Evolutionary conservation across 306 rosid species (phyloP), one percentile per base, ranked within the genome.

Genomic region (Cucumis cinereus): DNA sequence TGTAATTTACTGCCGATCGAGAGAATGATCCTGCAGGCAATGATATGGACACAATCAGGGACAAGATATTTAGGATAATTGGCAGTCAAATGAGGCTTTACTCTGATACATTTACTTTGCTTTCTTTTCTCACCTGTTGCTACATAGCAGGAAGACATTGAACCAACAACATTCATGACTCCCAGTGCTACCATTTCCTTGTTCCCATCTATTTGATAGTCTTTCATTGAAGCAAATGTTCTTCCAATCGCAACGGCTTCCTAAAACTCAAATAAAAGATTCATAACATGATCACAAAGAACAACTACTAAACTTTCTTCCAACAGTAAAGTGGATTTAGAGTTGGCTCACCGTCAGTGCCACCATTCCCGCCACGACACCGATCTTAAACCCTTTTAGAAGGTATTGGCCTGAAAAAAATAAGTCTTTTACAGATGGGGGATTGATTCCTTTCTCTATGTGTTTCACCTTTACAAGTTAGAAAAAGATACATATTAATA

Each of bases 131-230:
- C 84, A 94, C 99, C 97, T 41, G 99, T 94, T 50, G 99, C 84
- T 26, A 92, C 99, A 77, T 94, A 94, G 87, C 97, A 92, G 43
- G 99, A 94, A 81, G 97, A 89, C 95, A 92, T 85, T 1, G 99
- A 94, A 58, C 97, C 97, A 64, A 90, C 88, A 68, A 94, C 80
- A 69, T 94, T 94, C 99, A 94, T 94, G 56, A 91, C 77, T 81
- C 99, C 99, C 77, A 94, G 76, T 28, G 97, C 99, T 49, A 94
- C 86, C 99, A 94, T 94, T 92, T 94, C 97, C 83, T 85, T 94
- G 95, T 94, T 94, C 74, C 98, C 98, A 68, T 94, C 97, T 6
- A 94, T 59, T 85, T 90, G 94, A 80, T 94, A 94, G 84, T 91
- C 98, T 83, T 94, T 94, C 96, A 91, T 87, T 59, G 95, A 49